These are phyloP conservation scores for Phytophthora citricola DNA, from an alignment of 352 stramenopile species.

Conservation along the genomic window DNA sequence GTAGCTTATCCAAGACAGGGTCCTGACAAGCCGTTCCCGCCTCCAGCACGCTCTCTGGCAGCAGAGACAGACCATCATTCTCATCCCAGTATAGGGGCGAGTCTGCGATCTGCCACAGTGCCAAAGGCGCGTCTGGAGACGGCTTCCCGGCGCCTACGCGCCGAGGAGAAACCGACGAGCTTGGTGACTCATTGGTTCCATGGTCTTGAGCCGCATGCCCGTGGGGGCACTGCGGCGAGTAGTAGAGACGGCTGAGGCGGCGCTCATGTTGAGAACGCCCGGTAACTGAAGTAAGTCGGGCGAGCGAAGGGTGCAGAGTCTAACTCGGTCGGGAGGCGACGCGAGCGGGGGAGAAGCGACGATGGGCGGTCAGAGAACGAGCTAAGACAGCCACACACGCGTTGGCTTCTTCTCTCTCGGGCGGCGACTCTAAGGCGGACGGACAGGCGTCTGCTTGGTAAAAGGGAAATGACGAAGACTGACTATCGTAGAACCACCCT, in stretches of 20 bases:
- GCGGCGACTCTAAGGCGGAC: constrained; percentile 17
- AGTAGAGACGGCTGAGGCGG: constrained; percentile 35
- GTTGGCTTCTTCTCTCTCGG: constrained; percentile 28
- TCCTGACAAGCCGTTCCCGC: constrained; percentile 23
- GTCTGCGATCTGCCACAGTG: neutral
- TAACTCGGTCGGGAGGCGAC: constrained; percentile 44
- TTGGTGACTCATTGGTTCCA: constrained; percentile 20
- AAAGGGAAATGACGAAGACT: constrained; percentile 26
- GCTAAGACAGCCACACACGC: constrained; percentile 47
- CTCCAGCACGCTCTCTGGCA: constrained; percentile 18
- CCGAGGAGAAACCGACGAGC: constrained; percentile 20
- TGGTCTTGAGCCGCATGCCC: constrained; percentile 5
- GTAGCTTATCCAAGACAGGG: constrained; percentile 18
- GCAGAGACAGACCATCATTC: constrained; percentile 14
- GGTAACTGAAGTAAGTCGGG: constrained; percentile 23
- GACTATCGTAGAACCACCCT: constrained; percentile 6
- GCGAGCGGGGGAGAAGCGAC: constrained; percentile 38
- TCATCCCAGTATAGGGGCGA: constrained; percentile 15
- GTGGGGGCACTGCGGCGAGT: constrained; percentile 6
- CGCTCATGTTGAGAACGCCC: constrained; percentile 38
- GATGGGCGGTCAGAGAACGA: constrained; percentile 43
- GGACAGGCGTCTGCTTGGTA: constrained; percentile 1
- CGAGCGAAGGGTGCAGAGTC: constrained; percentile 41
- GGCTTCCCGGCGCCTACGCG: constrained; percentile 40
- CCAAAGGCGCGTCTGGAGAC: constrained; percentile 22